Evolutionary conservation across 179 eudicot species (phyloP).

Genomic region (Sideroxylon spinosum): DNA sequence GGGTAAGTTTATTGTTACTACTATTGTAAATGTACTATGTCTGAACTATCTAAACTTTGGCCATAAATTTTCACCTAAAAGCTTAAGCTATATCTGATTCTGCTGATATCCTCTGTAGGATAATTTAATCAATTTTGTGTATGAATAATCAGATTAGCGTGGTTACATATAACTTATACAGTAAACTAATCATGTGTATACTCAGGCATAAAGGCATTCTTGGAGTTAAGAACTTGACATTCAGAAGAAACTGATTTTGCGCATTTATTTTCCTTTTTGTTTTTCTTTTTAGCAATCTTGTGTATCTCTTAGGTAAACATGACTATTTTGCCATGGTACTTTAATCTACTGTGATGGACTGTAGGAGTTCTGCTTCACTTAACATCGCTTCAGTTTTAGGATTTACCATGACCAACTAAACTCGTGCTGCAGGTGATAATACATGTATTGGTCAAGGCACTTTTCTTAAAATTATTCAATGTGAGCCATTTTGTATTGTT

Average conservation of each 20-base stretch:
- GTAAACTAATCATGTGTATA: too few species aligned
- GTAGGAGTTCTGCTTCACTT: too few species aligned
- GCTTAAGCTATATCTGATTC: background rate
- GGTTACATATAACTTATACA: background rate
- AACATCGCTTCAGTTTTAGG: too few species aligned
- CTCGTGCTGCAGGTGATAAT: background rate
- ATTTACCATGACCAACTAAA: too few species aligned
- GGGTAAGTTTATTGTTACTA: background rate
- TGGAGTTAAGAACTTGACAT: background rate
- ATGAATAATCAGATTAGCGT: background rate
- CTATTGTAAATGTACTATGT: background rate
- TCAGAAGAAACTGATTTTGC: background rate
- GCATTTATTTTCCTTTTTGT: background rate
- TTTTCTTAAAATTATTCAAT: background rate
- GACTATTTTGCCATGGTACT: background rate
- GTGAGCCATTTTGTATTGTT: background rate
- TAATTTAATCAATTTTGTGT: background rate
- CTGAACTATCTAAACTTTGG: background rate
- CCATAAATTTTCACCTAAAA: background rate
- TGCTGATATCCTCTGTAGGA: background rate
- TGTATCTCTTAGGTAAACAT: background rate
- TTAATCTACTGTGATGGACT: background rate
- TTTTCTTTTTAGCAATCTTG: background rate
- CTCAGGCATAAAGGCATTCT: background rate
- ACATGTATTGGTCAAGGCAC: background rate